A percentile compares a stretch with the other conserved stretches of the same genome.
phyloP scores from a whole-genome alignment of 495 filamentous ascomycete species.

The Neurospora sublineolata region DNA sequence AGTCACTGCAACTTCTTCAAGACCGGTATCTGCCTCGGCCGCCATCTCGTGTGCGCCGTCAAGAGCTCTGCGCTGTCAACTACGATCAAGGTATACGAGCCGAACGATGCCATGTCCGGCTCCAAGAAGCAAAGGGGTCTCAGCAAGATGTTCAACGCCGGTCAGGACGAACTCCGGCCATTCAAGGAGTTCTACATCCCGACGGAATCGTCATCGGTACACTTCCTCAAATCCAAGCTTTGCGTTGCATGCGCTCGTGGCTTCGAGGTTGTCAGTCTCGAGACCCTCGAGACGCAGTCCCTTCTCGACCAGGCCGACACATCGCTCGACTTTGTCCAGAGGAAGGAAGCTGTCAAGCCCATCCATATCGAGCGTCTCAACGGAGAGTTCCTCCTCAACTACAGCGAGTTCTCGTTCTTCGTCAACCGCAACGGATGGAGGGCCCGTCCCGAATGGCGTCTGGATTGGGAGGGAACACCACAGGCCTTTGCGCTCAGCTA shows the following conservation, averaged over 20 bases:
- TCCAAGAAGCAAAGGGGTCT: slow-evolving; percentile 86
- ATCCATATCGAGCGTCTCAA: slow-evolving; percentile 95
- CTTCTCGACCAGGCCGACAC: slow-evolving; percentile 97
- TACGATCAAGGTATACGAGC: slow-evolving; percentile 96
- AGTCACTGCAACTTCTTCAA: slow-evolving; percentile 98
- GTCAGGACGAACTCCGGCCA: slow-evolving; percentile 85
- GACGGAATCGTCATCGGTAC: slow-evolving; percentile 87
- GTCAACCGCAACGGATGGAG: slow-evolving; percentile 98
- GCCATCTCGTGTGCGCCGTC: slow-evolving; percentile 89
- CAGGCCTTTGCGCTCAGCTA: slow-evolving; percentile 84
- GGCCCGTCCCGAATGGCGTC: slow-evolving; percentile 88
- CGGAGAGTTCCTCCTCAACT: slow-evolving; percentile 94
- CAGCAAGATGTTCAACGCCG: slow-evolving; percentile 85
- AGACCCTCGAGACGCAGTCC: slow-evolving; percentile 94
- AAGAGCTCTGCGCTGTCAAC: slow-evolving; percentile 82
- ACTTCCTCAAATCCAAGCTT: slow-evolving; percentile 92
- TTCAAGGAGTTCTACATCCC: slow-evolving; percentile 99
- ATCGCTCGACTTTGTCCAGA: slow-evolving; percentile 88
- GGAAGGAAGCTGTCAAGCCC: slow-evolving; percentile 87
- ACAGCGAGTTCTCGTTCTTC: slow-evolving; percentile 97
- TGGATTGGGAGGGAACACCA: slow-evolving; percentile 93
- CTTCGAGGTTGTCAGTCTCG: slow-evolving; percentile 93
- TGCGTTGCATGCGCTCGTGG: slow-evolving; percentile 92
- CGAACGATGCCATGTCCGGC: slow-evolving; percentile 79
- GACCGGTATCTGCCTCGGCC: slow-evolving; percentile 84